A percentile compares a stretch with the other conserved stretches of the same genome.
phyloP scores from a whole-genome alignment of 2,329 filamentous ascomycete genomes.

The Verticillium klebahnii region DNA sequence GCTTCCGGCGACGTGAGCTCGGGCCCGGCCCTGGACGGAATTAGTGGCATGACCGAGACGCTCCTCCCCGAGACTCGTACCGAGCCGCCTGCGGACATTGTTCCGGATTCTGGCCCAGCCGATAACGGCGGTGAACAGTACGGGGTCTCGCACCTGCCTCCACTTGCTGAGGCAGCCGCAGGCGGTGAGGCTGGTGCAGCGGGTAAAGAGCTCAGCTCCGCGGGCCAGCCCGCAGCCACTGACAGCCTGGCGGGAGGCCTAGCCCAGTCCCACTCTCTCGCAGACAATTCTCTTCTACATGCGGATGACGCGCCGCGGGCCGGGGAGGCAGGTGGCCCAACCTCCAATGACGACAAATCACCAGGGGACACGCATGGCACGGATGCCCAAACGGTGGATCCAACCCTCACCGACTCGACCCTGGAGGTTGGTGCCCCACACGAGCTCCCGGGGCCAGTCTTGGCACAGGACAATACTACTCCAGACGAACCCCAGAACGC shows the following conservation, averaged over 20 bases:
- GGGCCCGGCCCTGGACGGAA: not conserved
- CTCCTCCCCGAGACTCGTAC: not conserved
- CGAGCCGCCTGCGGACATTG: not conserved
- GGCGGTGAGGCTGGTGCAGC: constrained; percentile 3
- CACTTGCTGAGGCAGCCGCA: not conserved
- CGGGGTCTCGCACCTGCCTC: not conserved
- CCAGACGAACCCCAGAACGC: constrained; percentile 12
- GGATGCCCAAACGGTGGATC: constrained; percentile 13
- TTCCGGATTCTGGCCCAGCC: not conserved
- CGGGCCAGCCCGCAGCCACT: constrained; percentile 1
- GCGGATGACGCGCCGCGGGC: constrained; percentile 5
- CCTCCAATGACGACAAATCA: constrained; percentile 9
- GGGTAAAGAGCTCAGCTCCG: not conserved
- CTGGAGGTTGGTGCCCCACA: constrained; percentile 11
- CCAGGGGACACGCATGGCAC: constrained; percentile 11
- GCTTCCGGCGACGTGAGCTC: not conserved
- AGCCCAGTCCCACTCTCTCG: not conserved
- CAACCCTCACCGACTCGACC: constrained; percentile 14
- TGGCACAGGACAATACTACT: constrained; percentile 13
- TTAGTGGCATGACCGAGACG: not conserved
- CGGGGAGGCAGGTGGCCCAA: not conserved
- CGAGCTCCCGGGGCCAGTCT: constrained; percentile 8
- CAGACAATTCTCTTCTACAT: constrained; percentile 6
- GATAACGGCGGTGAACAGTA: not conserved
- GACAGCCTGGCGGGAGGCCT: not conserved